Percentiles rank a stretch among this genome's conserved stretches.
Evolutionary conservation across 352 stramenopile species (phyloP).

Genomic region (Globisporangium barbulae): DNA sequence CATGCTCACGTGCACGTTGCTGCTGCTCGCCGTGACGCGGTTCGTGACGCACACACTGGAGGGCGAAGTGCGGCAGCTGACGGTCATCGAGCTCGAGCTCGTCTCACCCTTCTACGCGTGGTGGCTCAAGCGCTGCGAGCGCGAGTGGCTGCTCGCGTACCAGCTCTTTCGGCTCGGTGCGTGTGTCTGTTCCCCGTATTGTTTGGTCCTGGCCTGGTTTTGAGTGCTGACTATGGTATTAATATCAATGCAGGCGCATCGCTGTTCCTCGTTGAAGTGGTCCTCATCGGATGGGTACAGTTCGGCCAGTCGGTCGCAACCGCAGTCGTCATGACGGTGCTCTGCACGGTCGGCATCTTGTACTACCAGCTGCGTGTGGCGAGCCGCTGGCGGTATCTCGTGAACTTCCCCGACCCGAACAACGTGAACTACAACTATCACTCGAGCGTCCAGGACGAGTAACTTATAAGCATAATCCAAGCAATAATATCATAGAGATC

Average conservation of each 20-base stretch:
- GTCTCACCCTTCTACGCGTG: slow-evolving; percentile 67
- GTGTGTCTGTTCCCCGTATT: neutral
- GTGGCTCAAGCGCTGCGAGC: slow-evolving; percentile 69
- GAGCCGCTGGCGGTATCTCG: slow-evolving; percentile 70
- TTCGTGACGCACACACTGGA: slow-evolving; percentile 82
- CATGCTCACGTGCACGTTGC: slow-evolving; percentile 63
- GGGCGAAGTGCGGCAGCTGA: slow-evolving; percentile 50
- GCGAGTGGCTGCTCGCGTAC: slow-evolving; percentile 72
- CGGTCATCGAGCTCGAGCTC: slow-evolving; percentile 52
- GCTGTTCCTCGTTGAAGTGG: slow-evolving; percentile 60
- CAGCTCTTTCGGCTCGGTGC: slow-evolving; percentile 49
- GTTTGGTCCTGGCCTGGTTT: too few species aligned
- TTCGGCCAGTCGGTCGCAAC: slow-evolving; percentile 44
- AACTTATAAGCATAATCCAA: neutral
- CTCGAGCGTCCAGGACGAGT: slow-evolving; percentile 6
- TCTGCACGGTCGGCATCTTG: slow-evolving; percentile 43
- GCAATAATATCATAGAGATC: neutral
- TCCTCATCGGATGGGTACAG: slow-evolving; percentile 59
- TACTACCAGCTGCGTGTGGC: slow-evolving; percentile 69
- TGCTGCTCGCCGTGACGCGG: slow-evolving; percentile 70
- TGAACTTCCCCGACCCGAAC: slow-evolving; percentile 47
- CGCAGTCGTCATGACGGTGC: slow-evolving; percentile 39
- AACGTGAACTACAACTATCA: slow-evolving; percentile 8
- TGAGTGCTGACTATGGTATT: slow-evolving; percentile 4
- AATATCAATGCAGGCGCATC: slow-evolving; percentile 25